Conservation (phyloP, 2,329 filamentous ascomycete genomes). For the Penicillium sp. region DNA sequence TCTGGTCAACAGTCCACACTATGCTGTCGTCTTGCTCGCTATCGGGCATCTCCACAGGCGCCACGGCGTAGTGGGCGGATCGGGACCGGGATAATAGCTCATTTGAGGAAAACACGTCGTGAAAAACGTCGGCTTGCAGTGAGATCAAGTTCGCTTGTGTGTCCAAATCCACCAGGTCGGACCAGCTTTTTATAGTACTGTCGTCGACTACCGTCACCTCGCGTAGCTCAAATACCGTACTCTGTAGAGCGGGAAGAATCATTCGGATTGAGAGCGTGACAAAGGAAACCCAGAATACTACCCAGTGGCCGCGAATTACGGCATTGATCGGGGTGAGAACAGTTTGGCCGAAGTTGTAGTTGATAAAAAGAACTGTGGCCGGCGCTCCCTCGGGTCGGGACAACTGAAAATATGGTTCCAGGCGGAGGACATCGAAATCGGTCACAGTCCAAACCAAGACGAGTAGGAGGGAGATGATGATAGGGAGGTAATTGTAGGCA, state of each 20-base stretch:
- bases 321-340: constrained; percentile 36
- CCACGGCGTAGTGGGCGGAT: constrained; percentile 32
- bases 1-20: constrained; percentile 36
- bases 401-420: constrained; percentile 51
- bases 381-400: constrained; percentile 35
- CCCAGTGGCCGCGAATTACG: constrained; percentile 33
- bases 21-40: constrained; percentile 23
- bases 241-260: constrained; percentile 36
- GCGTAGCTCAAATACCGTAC: constrained; percentile 33
- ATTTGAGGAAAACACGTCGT: constrained; percentile 22
- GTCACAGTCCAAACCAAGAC: constrained; percentile 51
- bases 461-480: constrained; percentile 48
- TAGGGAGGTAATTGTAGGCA: constrained; percentile 43
- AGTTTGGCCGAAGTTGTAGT: constrained; percentile 40
- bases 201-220: constrained; percentile 25
- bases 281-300: constrained; percentile 34
- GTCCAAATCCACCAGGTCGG: constrained; percentile 27
- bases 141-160: constrained; percentile 35
- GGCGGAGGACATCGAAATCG: constrained; percentile 51
- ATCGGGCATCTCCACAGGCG: constrained; percentile 34
- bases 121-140: constrained; percentile 25
- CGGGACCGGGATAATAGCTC: constrained; percentile 25
- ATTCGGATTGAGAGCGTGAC: constrained; percentile 35
- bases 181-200: constrained; percentile 31
- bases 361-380: constrained; percentile 36